Conservation (phyloP, 1,284 basidiomycete species). For the Rhodotorula glutinis region DNA sequence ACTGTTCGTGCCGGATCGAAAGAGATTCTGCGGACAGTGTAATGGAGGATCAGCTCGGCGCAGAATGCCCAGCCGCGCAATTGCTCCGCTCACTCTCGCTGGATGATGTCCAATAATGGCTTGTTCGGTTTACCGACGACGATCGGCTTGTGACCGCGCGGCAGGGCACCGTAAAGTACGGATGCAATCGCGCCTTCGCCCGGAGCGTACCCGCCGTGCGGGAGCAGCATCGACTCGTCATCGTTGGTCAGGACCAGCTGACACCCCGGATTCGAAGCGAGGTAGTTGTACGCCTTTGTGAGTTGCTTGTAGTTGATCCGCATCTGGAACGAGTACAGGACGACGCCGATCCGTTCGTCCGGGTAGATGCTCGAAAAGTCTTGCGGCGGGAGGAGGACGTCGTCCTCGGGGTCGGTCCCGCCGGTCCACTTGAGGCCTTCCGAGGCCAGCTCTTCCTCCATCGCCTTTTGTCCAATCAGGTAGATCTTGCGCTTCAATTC, state of each 20-base stretch:
- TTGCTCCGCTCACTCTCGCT: conserved; percentile 67
- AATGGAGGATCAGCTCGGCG: neutral
- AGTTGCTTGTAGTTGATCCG: conserved; percentile 83
- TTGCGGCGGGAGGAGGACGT: conserved; percentile 67
- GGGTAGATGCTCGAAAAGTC: conserved; percentile 60
- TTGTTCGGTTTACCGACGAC: conserved; percentile 85
- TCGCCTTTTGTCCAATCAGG: conserved; percentile 85
- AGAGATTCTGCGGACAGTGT: conserved; percentile 45
- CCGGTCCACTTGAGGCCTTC: conserved; percentile 79
- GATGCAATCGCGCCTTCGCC: conserved; percentile 74
- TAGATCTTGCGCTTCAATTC: conserved; percentile 53
- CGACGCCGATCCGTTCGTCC: conserved; percentile 82
- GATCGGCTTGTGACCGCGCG: conserved; percentile 56
- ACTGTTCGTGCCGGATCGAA: conserved; percentile 81
- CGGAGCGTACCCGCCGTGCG: conserved; percentile 26
- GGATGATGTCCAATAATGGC: conserved; percentile 92
- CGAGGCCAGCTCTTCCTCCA: conserved; percentile 85
- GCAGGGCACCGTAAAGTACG: conserved; percentile 69
- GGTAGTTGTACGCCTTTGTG: conserved; percentile 87
- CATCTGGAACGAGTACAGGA: conserved; percentile 60
- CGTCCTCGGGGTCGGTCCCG: conserved; percentile 81
- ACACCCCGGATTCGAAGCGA: conserved; percentile 66
- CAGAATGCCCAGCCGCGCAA: neutral
- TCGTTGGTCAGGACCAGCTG: conserved; percentile 88
- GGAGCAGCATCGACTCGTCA: conserved; percentile 66